Percentiles rank a stretch among this genome's conserved stretches.
Conservation (phyloP, 345 rosid species). For the Raphanus sativus region DNA sequence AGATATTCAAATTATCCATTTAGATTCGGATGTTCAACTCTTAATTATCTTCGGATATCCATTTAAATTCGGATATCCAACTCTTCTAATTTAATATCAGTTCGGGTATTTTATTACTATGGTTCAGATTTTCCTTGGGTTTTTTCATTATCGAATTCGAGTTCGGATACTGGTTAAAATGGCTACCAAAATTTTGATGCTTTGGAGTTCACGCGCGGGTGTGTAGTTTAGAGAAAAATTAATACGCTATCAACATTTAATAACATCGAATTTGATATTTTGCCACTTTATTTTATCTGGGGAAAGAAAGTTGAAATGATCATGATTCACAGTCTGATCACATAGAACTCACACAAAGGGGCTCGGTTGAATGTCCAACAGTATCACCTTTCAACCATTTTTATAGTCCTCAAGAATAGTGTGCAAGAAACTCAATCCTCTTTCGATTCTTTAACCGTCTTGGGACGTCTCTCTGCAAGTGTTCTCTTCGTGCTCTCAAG, state of each 20-base stretch:
- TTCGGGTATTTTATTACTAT: too few species aligned
- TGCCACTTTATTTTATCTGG: neutral
- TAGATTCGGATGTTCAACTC: too few species aligned
- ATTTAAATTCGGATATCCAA: too few species aligned
- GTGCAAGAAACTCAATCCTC: conserved; percentile 23
- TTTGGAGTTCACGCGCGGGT: too few species aligned
- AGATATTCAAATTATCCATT: too few species aligned
- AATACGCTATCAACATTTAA: neutral
- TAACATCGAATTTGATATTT: neutral
- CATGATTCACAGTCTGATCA: conserved; percentile 11
- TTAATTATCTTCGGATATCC: too few species aligned
- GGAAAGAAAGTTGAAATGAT: conserved; percentile 5
- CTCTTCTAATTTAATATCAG: too few species aligned
- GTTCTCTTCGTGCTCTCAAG: conserved; percentile 76
- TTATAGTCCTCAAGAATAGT: neutral
- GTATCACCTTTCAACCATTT: neutral
- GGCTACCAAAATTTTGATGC: too few species aligned
- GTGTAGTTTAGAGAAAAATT: too few species aligned
- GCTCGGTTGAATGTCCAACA: neutral
- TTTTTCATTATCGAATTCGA: too few species aligned
- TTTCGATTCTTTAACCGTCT: conserved; percentile 32
- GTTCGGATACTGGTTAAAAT: too few species aligned
- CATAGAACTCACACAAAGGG: conserved; percentile 3
- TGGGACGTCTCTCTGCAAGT: conserved; percentile 59
- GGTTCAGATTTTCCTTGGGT: too few species aligned